Conservation (phyloP, 2,329 filamentous ascomycete genomes). For the Boeremia lycopersici region DNA sequence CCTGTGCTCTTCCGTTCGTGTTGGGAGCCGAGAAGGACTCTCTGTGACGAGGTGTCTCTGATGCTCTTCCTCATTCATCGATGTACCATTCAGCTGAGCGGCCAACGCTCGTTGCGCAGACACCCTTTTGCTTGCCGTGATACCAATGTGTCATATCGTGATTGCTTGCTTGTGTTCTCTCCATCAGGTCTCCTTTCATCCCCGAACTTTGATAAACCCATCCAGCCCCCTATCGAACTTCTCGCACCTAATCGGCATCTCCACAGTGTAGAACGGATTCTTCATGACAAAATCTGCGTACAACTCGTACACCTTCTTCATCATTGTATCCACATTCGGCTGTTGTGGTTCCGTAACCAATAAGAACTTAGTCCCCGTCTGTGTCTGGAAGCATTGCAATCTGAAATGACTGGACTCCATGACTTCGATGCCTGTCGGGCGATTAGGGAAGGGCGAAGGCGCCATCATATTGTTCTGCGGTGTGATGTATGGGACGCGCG, state of each 20-base stretch:
- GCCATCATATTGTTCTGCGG: conserved; percentile 25
- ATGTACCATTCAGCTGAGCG: neutral
- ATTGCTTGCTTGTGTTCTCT: neutral
- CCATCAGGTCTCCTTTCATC: conserved; percentile 23
- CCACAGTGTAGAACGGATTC: conserved; percentile 97
- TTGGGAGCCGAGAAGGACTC: neutral
- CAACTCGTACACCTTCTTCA: conserved; percentile 87
- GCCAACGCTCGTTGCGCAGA: neutral
- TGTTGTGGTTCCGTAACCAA: conserved; percentile 92
- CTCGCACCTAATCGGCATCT: conserved; percentile 96
- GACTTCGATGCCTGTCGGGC: conserved; percentile 81
- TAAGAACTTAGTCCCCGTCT: conserved; percentile 94
- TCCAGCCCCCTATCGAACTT: conserved; percentile 87
- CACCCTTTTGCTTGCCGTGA: neutral
- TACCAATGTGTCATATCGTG: neutral
- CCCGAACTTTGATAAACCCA: conserved; percentile 71
- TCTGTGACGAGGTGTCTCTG: neutral
- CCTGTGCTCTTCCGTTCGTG: neutral
- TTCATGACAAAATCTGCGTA: conserved; percentile 99
- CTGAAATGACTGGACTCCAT: conserved; percentile 94
- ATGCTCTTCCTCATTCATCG: neutral
- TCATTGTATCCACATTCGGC: conserved; percentile 82
- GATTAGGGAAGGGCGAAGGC: conserved; percentile 42
- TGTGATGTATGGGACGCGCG: conserved; percentile 32
- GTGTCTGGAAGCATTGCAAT: conserved; percentile 92